Conservation (phyloP, 805 yeast species). For the Wickerhamomyces xylosicus region DNA sequence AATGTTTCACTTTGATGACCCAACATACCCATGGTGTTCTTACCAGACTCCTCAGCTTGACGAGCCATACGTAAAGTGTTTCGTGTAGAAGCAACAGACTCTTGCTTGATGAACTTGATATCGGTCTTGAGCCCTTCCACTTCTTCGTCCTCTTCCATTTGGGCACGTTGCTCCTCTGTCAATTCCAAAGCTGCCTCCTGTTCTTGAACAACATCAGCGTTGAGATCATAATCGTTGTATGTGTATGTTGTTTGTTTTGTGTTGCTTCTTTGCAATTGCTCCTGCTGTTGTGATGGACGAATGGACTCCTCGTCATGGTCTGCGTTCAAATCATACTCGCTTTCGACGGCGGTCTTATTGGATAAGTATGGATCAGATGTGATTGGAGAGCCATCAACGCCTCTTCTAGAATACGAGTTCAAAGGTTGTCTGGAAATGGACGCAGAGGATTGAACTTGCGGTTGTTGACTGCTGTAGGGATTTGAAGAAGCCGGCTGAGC, state of each 20-base stretch:
- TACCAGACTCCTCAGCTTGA: constrained; percentile 64
- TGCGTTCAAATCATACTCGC: constrained; percentile 3
- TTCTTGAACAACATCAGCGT: constrained; percentile 14
- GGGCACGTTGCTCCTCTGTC: constrained; percentile 22
- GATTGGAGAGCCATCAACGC: neutral
- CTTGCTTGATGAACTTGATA: constrained; percentile 75
- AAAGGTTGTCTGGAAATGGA: neutral
- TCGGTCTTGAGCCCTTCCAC: constrained; percentile 80
- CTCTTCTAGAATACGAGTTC: constrained; percentile 6
- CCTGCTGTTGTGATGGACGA: constrained; percentile 3
- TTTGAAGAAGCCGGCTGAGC: constrained; percentile 1
- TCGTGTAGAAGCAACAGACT: constrained; percentile 75
- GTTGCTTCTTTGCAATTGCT: constrained; percentile 4
- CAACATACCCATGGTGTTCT: constrained; percentile 80
- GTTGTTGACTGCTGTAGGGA: constrained; percentile 4
- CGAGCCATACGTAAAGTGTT: constrained; percentile 67
- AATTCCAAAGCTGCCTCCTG: constrained; percentile 12
- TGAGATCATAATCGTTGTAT: constrained; percentile 21
- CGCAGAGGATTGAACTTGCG: neutral
- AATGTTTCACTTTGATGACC: constrained; percentile 90
- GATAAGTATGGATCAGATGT: neutral
- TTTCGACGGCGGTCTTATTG: constrained; percentile 2
- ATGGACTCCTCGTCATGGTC: constrained; percentile 3
- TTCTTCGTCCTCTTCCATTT: constrained; percentile 70
- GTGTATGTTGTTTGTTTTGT: constrained; percentile 1